Evolutionary conservation across 148 eudicot genomes (phyloP).

Genomic region (Rhododendron ferrugineum): DNA sequence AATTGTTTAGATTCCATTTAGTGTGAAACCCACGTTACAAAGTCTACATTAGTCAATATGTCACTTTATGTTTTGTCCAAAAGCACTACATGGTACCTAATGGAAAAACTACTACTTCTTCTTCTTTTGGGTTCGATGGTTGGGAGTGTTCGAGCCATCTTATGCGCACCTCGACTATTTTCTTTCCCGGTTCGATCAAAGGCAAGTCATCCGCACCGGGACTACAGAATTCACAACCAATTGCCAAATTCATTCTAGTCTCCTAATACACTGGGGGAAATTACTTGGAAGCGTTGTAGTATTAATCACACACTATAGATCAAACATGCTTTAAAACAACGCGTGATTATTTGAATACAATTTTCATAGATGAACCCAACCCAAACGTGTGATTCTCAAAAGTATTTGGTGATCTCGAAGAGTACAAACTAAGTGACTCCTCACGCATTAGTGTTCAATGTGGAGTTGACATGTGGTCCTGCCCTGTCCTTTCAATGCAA

Average conservation of each 20-base stretch:
- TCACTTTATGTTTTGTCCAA: not conserved
- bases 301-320: not conserved
- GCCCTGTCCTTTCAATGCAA: not conserved
- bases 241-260: not conserved
- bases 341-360: not conserved
- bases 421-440: no score
- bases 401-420: no score
- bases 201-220: no score
- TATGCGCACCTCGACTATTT: no score
- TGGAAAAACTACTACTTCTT: not conserved
- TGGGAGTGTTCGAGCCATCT: not conserved
- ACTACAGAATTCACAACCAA: no score
- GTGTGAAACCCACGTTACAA: not conserved
- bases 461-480: not conserved
- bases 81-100: not conserved
- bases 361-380: not conserved
- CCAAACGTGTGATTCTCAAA: no score
- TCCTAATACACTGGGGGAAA: not conserved
- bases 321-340: not conserved
- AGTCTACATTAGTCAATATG: not conserved
- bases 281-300: not conserved
- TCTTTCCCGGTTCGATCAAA: no score
- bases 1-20: not conserved
- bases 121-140: no score
- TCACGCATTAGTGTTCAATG: no score